These are phyloP conservation scores for Colletotrichum destructivum DNA, from an alignment of 2,329 filamentous ascomycete genomes.

Conservation along the genomic window DNA sequence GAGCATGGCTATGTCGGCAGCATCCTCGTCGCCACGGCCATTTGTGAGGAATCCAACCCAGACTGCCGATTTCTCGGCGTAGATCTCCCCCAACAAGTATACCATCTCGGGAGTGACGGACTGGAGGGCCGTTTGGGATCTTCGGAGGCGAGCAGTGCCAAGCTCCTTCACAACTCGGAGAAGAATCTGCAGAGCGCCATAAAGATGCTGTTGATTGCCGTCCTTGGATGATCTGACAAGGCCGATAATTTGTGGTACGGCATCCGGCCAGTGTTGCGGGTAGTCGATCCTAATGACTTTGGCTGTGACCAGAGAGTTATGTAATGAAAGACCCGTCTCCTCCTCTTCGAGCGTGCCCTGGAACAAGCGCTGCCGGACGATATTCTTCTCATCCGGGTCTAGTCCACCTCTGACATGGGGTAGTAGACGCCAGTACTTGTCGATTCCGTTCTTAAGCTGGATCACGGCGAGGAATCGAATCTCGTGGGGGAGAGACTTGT, in stretches of 20 bases:
- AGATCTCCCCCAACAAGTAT: constrained; percentile 84
- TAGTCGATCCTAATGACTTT: constrained; percentile 94
- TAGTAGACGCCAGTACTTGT: constrained; percentile 90
- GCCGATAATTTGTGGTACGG: constrained; percentile 72
- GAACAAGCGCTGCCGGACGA: constrained; percentile 82
- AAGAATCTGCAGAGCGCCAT: constrained; percentile 81
- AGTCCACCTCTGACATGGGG: constrained; percentile 72
- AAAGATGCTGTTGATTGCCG: constrained; percentile 76
- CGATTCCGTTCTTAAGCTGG: constrained; percentile 96
- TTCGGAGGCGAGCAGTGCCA: constrained; percentile 82
- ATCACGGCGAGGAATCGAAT: constrained; percentile 92
- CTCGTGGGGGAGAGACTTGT: constrained; percentile 81
- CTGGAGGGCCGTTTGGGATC: constrained; percentile 83
- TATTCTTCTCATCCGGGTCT: constrained; percentile 80
- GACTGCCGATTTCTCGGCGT: constrained; percentile 78
- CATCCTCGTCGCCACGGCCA: constrained; percentile 71
- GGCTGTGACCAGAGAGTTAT: constrained; percentile 89
- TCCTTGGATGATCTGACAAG: constrained; percentile 73
- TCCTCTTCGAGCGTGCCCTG: constrained; percentile 84
- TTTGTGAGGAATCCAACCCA: constrained; percentile 77
- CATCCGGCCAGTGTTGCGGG: constrained; percentile 85
- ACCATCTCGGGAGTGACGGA: constrained; percentile 86
- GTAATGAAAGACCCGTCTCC: constrained; percentile 82
- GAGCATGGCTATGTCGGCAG: constrained; percentile 75
- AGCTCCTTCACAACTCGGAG: constrained; percentile 93